Conservation (phyloP, 768 basidiomycete genomes). For the Boletus sp. region DNA sequence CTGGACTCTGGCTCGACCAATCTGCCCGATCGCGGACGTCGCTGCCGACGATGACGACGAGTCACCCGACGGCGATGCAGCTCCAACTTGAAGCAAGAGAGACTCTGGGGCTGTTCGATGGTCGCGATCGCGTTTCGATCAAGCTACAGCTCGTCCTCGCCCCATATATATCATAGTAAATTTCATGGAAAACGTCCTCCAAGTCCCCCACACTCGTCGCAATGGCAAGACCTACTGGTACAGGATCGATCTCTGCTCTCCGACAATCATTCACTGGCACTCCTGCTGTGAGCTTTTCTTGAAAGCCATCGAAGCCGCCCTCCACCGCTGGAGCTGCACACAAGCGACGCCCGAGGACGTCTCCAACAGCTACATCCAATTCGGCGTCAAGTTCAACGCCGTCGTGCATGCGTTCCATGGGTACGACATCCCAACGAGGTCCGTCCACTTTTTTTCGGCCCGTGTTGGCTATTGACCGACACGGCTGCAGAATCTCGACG, state of each 20-base stretch:
- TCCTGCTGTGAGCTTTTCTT: slow-evolving; percentile 26
- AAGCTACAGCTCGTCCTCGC: neutral
- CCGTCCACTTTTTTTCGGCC: too few species aligned
- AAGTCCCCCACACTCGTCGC: neutral
- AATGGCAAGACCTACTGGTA: slow-evolving; percentile 16
- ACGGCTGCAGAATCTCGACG: too few species aligned
- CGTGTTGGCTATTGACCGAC: too few species aligned
- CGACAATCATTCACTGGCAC: neutral
- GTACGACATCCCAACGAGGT: slow-evolving; percentile 79
- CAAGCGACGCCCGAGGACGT: slow-evolving; percentile 67
- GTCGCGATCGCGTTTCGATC: too few species aligned
- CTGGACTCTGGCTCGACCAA: too few species aligned
- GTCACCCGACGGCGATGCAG: too few species aligned
- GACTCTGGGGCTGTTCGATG: slow-evolving; percentile 1
- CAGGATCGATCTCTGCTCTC: neutral
- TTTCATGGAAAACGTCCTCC: neutral
- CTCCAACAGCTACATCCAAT: slow-evolving; percentile 84
- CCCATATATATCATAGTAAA: neutral
- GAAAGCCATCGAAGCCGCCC: slow-evolving; percentile 73
- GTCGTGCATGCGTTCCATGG: slow-evolving; percentile 73
- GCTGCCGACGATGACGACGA: too few species aligned
- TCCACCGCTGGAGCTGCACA: slow-evolving; percentile 65
- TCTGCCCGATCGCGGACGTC: too few species aligned
- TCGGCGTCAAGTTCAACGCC: slow-evolving; percentile 87
- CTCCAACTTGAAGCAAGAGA: too few species aligned